Evolutionary conservation across 768 basidiomycete species (phyloP).

Genomic region (Lentinula raphanica): DNA sequence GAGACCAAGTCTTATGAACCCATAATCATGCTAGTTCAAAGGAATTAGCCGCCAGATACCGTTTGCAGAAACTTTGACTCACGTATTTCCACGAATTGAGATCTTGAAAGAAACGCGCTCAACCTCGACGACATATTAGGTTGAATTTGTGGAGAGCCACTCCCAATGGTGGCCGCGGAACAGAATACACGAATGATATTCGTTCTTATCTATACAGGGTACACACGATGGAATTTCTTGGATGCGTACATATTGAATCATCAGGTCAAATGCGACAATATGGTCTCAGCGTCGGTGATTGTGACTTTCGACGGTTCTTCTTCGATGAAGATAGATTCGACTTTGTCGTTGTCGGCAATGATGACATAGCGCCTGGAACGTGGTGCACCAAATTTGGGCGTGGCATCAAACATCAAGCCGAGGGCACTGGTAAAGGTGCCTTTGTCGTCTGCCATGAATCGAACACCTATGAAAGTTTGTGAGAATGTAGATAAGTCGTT

Average conservation of each 20-base stretch:
- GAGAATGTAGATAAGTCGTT: conserved; percentile 10
- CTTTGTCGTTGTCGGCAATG: conserved; percentile 42
- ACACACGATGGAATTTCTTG: too few relatives aligned
- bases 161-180: too few relatives aligned
- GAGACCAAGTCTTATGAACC: too few relatives aligned
- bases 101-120: too few relatives aligned
- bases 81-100: too few relatives aligned
- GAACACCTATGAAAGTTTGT: conserved; percentile 33
- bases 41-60: too few relatives aligned
- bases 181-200: background rate
- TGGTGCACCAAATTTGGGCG: conserved; percentile 55
- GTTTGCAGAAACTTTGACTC: too few relatives aligned
- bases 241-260: too few relatives aligned
- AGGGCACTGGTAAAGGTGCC: conserved; percentile 48
- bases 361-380: conserved; percentile 57
- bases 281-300: conserved; percentile 37
- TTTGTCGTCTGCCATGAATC: conserved; percentile 67
- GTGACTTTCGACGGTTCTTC: conserved; percentile 32
- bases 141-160: too few relatives aligned
- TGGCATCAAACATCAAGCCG: conserved; percentile 60
- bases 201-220: too few relatives aligned
- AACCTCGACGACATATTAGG: too few relatives aligned
- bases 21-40: too few relatives aligned
- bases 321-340: conserved; percentile 42
- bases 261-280: conserved; percentile 29